Evolutionary conservation across 1,139 yeast genomes (phyloP), one percentile per base, ranked within the genome.

Genomic region (Scheffersomyces parashehatae): DNA sequence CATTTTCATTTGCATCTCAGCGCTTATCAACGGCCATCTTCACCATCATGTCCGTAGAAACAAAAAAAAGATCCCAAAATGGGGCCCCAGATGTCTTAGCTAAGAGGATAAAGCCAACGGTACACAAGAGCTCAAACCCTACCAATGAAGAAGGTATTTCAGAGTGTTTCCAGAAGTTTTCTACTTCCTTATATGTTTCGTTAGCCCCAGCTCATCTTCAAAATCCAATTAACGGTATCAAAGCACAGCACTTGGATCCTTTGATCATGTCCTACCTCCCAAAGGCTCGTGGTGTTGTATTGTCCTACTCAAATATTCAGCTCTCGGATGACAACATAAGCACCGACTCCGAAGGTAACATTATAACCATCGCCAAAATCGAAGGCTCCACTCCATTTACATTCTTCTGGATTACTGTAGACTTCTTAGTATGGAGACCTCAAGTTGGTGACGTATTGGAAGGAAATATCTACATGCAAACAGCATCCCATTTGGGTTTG

Each of bases 401-500:
- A 33, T 93, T 86, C 62, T 62, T 87, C 49, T 93, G 98, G 98
- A 75, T 89, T 39, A 68, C 81, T 3, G 95, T 86, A n/a, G 95
- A 89, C 47, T 73, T 93, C 37, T 73, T 90, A 46, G 79, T 90
- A 42, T 93, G 99, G 98, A 81, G 79, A 57, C 99, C 99, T 4
- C 81, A 81, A 54, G 75, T 82, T 11, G 97, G 96, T 5, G 98
- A 93, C 58, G 69, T 74, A 1, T 67, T 91, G 29, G 96, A 91
- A 61, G 99, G 99, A 5, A 79, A 82, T 70, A 79, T 88, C 45
- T 89, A 89, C 68, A 82, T 93, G 79, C 97, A 91, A 70, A 85
- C 97, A 1, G 97, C 96, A 12, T 86, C 96, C 7, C 99, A 93
- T 61, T 85, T 95, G 58, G 98, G 98, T 48, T 73, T 93, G 51